Evolutionary conservation across 495 filamentous ascomycete genomes (phyloP), one percentile per base, ranked within the genome.

Genomic region (Clavariopsis aquatica): DNA sequence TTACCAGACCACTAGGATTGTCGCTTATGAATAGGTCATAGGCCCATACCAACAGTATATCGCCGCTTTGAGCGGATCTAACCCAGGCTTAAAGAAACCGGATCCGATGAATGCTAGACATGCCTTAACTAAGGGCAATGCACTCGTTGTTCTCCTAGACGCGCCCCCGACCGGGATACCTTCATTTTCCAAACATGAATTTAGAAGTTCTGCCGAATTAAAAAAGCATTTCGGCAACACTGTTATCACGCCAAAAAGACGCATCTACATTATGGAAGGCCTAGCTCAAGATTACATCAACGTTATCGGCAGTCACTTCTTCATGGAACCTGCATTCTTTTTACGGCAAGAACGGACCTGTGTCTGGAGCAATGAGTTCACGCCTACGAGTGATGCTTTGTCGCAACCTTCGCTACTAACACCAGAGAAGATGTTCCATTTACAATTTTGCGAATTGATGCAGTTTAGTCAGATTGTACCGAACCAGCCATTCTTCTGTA

Each of bases 241-340:
- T n/a, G 12, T 34, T 19, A 54, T 4, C 4, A 45, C 57, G 19
- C 19, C 41, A 2, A 24, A 31, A 15, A 46, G 58, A 46, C 20
- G 67, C 2, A 60, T 70, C 5, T 70, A 70, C 36, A 58, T 70
- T 26, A 63, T 70, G 62, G 67, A 70, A 54, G 67, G 67, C 7
- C 59, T 70, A 1, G 67, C 67, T 2, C 51, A 64, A 26, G 67
- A 70, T 36, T 70, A 59, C 53, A 51, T 70, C 19, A 41, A 63
- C 19, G 52, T 63, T 13, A 38, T 70, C 0, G 67, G 67, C 1
- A 51, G 54, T 24, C 67, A 70, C 34, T 70, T 70, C 38, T 70
- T 58, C 27, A 70, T 70, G 67, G 58, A 70, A 17, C 67, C 67
- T 20, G 38, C 57, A 1, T 70, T 70, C 53, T 70, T 65, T 28